A percentile compares a stretch with the other conserved stretches of the same genome.
These are phyloP conservation scores for Cystoderma amianthinum DNA, from an alignment of 768 basidiomycete genomes.

Conservation along the genomic window DNA sequence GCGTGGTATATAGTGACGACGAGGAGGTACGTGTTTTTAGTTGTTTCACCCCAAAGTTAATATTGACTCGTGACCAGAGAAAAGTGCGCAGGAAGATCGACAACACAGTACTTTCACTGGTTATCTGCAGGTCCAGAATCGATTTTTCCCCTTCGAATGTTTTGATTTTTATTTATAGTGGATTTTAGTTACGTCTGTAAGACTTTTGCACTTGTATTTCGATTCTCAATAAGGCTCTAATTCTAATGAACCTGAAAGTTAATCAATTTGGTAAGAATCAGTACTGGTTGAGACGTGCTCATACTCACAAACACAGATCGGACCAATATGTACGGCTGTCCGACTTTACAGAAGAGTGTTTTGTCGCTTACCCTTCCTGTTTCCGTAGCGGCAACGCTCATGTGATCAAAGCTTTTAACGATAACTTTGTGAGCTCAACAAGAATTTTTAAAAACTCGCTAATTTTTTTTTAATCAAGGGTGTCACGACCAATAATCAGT, in stretches of 20 bases:
- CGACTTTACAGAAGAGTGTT: not conserved
- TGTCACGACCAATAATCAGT: conserved; percentile 44
- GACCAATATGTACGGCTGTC: conserved; percentile 40
- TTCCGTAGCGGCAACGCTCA: conserved; percentile 45
- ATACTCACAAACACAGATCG: conserved; percentile 30
- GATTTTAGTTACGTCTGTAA: too few species aligned
- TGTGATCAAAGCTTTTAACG: conserved; percentile 43
- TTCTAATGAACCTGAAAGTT: conserved; percentile 24
- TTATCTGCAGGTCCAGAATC: conserved; percentile 49
- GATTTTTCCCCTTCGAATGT: too few species aligned
- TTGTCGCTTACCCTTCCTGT: conserved; percentile 1
- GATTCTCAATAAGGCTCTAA: too few species aligned
- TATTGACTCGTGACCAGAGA: conserved; percentile 18
- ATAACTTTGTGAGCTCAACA: conserved; percentile 37
- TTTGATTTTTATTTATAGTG: too few species aligned
- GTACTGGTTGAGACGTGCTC: not conserved
- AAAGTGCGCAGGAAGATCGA: conserved; percentile 45
- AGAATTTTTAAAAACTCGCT: not conserved
- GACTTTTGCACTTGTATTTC: too few species aligned
- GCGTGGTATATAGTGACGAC: conserved; percentile 38
- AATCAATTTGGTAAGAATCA: conserved; percentile 36
- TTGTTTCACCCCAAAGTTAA: not conserved
- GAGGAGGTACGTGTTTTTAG: conserved; percentile 31
- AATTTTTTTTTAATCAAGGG: conserved; percentile 20
- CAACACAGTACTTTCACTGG: conserved; percentile 39